These are phyloP conservation scores for Fusarium xylarioides DNA, from an alignment of 2,329 filamentous ascomycete species.

Conservation along the genomic window DNA sequence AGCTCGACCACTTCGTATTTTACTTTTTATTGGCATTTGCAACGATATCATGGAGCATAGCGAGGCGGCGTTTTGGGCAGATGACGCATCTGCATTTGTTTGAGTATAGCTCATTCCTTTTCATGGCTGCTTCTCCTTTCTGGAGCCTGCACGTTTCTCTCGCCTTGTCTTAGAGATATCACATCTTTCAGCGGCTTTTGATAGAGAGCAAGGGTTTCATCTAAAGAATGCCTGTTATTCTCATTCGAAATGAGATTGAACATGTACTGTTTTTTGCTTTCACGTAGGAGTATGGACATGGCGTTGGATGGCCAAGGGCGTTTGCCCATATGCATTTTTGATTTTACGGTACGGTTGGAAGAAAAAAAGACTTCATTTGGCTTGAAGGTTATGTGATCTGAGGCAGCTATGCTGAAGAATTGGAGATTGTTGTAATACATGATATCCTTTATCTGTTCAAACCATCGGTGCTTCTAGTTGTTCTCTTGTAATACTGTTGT, in stretches of 20 bases:
- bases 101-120: slow-evolving; percentile 29
- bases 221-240: slow-evolving; percentile 10
- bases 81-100: slow-evolving; percentile 38
- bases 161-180: slow-evolving; percentile 19
- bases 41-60: slow-evolving; percentile 51
- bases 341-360: slow-evolving; percentile 35
- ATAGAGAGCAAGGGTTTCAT: slow-evolving; percentile 22
- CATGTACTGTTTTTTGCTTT: slow-evolving; percentile 8
- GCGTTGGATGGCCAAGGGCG: slow-evolving; percentile 25
- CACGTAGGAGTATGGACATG: slow-evolving; percentile 27
- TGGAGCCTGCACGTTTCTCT: slow-evolving; percentile 19
- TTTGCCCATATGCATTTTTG: slow-evolving; percentile 22
- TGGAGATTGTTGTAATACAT: slow-evolving; percentile 35
- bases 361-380: slow-evolving; percentile 34
- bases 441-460: slow-evolving; percentile 15
- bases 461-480: neutral
- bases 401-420: slow-evolving; percentile 14
- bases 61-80: slow-evolving; percentile 50
- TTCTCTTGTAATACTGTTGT: neutral
- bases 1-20: slow-evolving; percentile 29
- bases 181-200: slow-evolving; percentile 13
- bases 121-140: slow-evolving; percentile 25
- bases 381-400: slow-evolving; percentile 14
- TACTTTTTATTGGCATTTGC: slow-evolving; percentile 36
- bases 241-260: slow-evolving; percentile 1